These are phyloP conservation scores for Trametes sp. DNA, from an alignment of 1,284 basidiomycete genomes.

Conservation along the genomic window DNA sequence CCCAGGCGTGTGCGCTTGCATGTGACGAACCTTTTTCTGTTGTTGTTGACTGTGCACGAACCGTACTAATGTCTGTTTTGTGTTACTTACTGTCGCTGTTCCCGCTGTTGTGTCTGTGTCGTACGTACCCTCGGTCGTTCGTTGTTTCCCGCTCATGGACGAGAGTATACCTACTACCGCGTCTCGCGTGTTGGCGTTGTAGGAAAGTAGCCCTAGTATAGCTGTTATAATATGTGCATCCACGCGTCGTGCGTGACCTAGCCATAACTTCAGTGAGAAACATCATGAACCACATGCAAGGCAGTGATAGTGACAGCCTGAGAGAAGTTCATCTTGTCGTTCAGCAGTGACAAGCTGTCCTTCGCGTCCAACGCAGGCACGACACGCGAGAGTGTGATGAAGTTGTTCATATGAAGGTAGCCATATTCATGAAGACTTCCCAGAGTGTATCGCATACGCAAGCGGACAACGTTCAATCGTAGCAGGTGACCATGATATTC, in stretches of 20 bases:
- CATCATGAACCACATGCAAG: too few species aligned
- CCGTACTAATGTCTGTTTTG: not conserved
- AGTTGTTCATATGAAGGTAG: too few species aligned
- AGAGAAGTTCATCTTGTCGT: too few species aligned
- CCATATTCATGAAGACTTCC: too few species aligned
- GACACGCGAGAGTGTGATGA: too few species aligned
- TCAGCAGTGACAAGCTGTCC: too few species aligned
- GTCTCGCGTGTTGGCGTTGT: not conserved
- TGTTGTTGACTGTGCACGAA: not conserved
- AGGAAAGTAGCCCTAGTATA: slow-evolving; percentile 5
- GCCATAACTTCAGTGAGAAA: too few species aligned
- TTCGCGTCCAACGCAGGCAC: too few species aligned
- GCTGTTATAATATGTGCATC: not conserved
- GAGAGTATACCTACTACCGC: not conserved
- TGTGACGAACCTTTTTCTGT: not conserved
- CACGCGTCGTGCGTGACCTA: not conserved
- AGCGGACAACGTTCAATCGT: too few species aligned
- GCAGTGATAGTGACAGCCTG: too few species aligned
- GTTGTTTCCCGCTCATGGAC: slow-evolving; percentile 5
- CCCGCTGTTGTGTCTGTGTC: not conserved
- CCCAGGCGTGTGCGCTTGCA: not conserved
- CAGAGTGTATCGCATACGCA: too few species aligned
- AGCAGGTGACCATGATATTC: too few species aligned
- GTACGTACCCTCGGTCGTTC: not conserved
- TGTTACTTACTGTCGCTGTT: not conserved